phyloP scores from a whole-genome alignment of 2,329 filamentous ascomycete genomes.

The Fusarium illudens region DNA sequence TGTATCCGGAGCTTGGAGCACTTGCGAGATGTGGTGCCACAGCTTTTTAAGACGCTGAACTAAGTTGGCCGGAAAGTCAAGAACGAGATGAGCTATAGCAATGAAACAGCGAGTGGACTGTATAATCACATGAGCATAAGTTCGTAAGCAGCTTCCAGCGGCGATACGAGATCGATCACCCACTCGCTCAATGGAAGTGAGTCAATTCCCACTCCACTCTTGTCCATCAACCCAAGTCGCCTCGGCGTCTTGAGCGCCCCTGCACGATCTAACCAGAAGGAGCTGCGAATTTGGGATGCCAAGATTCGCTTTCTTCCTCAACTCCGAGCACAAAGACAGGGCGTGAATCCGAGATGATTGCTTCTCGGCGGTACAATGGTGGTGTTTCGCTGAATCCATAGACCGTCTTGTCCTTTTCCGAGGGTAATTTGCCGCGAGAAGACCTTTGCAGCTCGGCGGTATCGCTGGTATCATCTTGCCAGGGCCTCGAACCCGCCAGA shows the following conservation, averaged over 20 bases:
- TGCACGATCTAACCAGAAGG: not conserved
- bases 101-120: not conserved
- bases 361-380: not conserved
- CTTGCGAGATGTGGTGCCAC: conserved; percentile 77
- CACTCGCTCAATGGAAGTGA: not conserved
- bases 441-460: not conserved
- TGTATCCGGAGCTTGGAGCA: conserved; percentile 82
- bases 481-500: not conserved
- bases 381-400: not conserved
- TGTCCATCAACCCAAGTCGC: not conserved
- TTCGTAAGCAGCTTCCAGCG: not conserved
- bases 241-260: not conserved
- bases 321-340: not conserved
- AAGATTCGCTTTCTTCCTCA: too few relatives aligned
- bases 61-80: not conserved
- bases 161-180: not conserved
- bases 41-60: conserved; percentile 73
- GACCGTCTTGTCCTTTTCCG: not conserved
- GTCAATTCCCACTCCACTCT: not conserved
- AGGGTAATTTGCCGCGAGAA: not conserved
- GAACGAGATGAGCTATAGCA: too few relatives aligned
- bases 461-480: not conserved
- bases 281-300: not conserved
- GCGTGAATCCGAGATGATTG: not conserved
- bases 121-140: not conserved